Evolutionary conservation across 176 grass and related monocot species (phyloP).

Genomic region (Carex pumila): DNA sequence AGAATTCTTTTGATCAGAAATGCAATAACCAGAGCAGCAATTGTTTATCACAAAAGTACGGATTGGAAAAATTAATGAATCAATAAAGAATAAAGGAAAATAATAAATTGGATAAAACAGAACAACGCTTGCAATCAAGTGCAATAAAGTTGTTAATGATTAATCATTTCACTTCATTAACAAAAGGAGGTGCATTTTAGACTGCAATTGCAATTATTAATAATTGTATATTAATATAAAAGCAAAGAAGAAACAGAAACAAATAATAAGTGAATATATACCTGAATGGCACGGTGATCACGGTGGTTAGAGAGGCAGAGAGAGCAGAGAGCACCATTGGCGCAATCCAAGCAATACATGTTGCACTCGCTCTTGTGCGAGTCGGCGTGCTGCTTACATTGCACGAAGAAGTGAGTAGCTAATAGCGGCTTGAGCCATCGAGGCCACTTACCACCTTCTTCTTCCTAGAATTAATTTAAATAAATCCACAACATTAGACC

Average conservation of each 20-base stretch:
- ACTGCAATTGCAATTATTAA: not conserved
- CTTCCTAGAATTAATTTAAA: conserved; percentile 3
- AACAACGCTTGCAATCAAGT: not conserved
- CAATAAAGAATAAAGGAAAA: not conserved
- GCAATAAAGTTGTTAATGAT: not conserved
- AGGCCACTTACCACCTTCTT: conserved; percentile 71
- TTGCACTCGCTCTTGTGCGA: conserved; percentile 99
- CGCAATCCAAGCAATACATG: conserved; percentile 99
- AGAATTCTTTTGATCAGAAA: not conserved
- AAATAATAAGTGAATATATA: not conserved
- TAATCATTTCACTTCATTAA: not conserved
- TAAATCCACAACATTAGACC: not conserved
- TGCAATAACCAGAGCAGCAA: not conserved
- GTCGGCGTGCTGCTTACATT: conserved; percentile 88
- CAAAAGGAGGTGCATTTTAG: not conserved
- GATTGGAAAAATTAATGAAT: not conserved
- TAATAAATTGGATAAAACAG: too few species aligned
- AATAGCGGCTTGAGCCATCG: conserved; percentile 92
- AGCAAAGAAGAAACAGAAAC: not conserved
- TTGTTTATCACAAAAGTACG: not conserved
- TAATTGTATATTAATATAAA: not conserved
- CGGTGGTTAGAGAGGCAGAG: conserved; percentile 78
- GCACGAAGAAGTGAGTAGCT: conserved; percentile 78
- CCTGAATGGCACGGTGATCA: conserved; percentile 86
- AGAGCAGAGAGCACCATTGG: conserved; percentile 86